Percentiles rank a stretch among this genome's conserved stretches.
phyloP scores from a whole-genome alignment of 2,329 filamentous ascomycete species.

The Didymella pomorum region DNA sequence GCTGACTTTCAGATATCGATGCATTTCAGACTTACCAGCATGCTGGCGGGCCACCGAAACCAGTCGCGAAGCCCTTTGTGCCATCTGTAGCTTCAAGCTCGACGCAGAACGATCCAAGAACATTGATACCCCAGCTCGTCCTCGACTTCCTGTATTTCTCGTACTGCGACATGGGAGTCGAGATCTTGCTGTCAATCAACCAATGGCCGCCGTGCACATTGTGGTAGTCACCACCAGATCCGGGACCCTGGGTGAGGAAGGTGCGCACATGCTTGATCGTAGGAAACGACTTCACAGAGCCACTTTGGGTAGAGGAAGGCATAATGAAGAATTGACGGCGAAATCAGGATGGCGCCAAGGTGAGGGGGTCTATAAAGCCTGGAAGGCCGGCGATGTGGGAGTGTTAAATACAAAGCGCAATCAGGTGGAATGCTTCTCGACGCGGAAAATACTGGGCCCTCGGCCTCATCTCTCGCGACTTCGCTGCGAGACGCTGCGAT shows the following conservation, averaged over 20 bases:
- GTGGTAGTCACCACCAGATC: slow-evolving; percentile 80
- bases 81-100: slow-evolving; percentile 90
- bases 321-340: slow-evolving; percentile 27
- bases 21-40: slow-evolving; percentile 70
- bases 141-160: slow-evolving; percentile 86
- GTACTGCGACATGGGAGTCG: slow-evolving; percentile 90
- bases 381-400: slow-evolving; percentile 22
- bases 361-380: slow-evolving; percentile 32
- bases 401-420: slow-evolving; percentile 33
- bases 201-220: slow-evolving; percentile 80
- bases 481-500: slow-evolving; percentile 36
- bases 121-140: slow-evolving; percentile 95
- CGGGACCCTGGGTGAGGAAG: slow-evolving; percentile 72
- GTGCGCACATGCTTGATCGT: slow-evolving; percentile 79
- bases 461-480: slow-evolving; percentile 36
- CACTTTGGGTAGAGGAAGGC: slow-evolving; percentile 34
- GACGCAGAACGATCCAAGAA: slow-evolving; percentile 88
- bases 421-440: slow-evolving; percentile 21
- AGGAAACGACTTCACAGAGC: slow-evolving; percentile 66
- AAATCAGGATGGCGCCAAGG: slow-evolving; percentile 12
- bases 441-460: slow-evolving; percentile 25
- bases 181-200: slow-evolving; percentile 91
- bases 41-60: slow-evolving; percentile 90
- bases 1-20: slow-evolving; percentile 1
- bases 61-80: slow-evolving; percentile 92